Conservation (phyloP, 1,284 basidiomycete species). For the Athelia psychrophila region DNA sequence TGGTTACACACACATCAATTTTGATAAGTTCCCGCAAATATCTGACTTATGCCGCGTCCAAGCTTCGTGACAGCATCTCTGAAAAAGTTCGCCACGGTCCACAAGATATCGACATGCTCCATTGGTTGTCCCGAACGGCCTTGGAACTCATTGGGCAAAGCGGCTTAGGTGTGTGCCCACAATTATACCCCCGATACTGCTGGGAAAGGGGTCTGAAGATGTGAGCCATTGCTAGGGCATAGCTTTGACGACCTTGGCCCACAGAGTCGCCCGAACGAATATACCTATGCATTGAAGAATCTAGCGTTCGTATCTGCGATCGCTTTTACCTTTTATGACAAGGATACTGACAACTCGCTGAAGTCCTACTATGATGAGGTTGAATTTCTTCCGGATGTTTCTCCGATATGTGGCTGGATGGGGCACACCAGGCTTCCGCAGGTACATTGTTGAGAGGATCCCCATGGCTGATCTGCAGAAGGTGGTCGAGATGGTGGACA, state of each 20-base stretch:
- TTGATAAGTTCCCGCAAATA: too few relatives aligned
- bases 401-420: neutral
- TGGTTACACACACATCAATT: neutral
- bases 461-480: conserved; percentile 4
- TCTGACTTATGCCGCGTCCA: too few relatives aligned
- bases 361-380: neutral
- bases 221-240: conserved; percentile 1
- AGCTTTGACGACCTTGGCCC: neutral
- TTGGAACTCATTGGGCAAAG: conserved; percentile 38
- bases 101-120: conserved; percentile 29
- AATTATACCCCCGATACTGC: neutral
- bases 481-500: conserved; percentile 7
- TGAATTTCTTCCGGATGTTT: neutral
- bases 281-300: conserved; percentile 3
- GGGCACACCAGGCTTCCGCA: conserved; percentile 7
- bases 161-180: conserved; percentile 26
- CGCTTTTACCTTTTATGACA: neutral
- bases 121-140: conserved; percentile 30
- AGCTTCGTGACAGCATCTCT: neutral
- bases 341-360: neutral
- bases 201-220: too few relatives aligned
- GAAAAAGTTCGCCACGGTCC: conserved; percentile 2
- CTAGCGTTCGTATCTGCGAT: conserved; percentile 1
- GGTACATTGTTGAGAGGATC: conserved; percentile 4
- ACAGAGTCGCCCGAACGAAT: conserved; percentile 1